A percentile compares a stretch with the other conserved stretches of the same genome.
Conservation (phyloP, 2,329 filamentous ascomycete species). For the Aureobasidium sp. region DNA sequence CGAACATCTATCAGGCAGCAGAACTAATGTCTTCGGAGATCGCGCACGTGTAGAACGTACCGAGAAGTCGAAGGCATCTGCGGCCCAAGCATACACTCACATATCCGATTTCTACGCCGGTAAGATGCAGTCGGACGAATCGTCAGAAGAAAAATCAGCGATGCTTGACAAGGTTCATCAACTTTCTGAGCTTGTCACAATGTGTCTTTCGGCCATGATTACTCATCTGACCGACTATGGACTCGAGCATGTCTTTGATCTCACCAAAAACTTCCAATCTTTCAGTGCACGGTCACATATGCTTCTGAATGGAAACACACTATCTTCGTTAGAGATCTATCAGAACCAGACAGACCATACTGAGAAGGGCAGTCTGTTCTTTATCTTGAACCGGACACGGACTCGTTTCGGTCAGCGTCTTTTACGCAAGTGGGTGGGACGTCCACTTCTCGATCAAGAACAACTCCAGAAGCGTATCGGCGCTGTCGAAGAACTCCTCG, state of each 20-base stretch:
- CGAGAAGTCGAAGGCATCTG: constrained; percentile 68
- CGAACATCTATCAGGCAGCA: constrained; percentile 79
- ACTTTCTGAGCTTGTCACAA: constrained; percentile 75
- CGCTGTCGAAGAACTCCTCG: constrained; percentile 78
- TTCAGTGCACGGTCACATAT: constrained; percentile 93
- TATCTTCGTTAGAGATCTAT: constrained; percentile 91
- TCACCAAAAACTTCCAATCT: constrained; percentile 94
- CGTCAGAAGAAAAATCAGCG: constrained; percentile 39
- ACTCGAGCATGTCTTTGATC: constrained; percentile 86
- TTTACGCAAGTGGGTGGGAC: constrained; percentile 88
- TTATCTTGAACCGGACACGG: constrained; percentile 86
- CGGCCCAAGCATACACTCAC: constrained; percentile 76
- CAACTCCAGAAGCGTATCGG: constrained; percentile 69
- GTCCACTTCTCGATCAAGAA: constrained; percentile 70
- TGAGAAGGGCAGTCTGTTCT: constrained; percentile 83
- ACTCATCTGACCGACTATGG: constrained; percentile 85
- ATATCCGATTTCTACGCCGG: constrained; percentile 89
- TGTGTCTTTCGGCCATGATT: constrained; percentile 96
- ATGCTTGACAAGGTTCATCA: constrained; percentile 80
- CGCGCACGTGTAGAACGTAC: constrained; percentile 77
- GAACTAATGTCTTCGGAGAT: constrained; percentile 85
- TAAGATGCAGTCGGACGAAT: constrained; percentile 56
- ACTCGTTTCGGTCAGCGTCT: constrained; percentile 84
- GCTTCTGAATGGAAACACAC: constrained; percentile 88
- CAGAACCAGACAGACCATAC: constrained; percentile 85